Conservation (phyloP, 495 filamentous ascomycete genomes). For the Niebla homalea region DNA sequence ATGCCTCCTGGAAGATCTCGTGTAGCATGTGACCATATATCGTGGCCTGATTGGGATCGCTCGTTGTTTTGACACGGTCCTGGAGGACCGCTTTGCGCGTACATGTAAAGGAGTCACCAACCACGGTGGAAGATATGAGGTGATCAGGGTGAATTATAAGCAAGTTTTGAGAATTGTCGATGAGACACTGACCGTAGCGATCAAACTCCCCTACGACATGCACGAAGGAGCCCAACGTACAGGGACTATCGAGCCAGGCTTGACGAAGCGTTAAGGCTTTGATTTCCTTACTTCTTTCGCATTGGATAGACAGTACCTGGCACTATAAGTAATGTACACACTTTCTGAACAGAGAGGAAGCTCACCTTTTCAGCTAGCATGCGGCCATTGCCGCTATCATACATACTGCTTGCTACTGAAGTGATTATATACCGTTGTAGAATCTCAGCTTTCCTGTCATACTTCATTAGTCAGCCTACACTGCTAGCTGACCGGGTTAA, state of each 20-base stretch:
- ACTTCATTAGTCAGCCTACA: constrained; percentile 25
- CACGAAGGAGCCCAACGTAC: constrained; percentile 57
- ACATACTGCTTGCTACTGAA: constrained; percentile 52
- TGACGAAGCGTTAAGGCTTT: constrained; percentile 67
- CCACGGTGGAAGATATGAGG: constrained; percentile 81
- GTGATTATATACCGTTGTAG: constrained; percentile 76
- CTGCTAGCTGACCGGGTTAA: background rate
- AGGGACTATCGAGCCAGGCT: constrained; percentile 71
- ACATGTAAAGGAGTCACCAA: constrained; percentile 87
- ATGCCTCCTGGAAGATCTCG: constrained; percentile 82
- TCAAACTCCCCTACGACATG: constrained; percentile 77
- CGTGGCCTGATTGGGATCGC: constrained; percentile 59
- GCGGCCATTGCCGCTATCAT: constrained; percentile 46
- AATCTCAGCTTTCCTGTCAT: constrained; percentile 43
- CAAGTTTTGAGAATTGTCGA: constrained; percentile 70
- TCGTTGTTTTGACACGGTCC: constrained; percentile 79
- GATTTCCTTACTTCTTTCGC: constrained; percentile 49
- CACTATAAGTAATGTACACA: constrained; percentile 17
- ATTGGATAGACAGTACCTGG: constrained; percentile 63
- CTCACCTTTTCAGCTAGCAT: constrained; percentile 4
- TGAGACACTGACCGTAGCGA: constrained; percentile 46
- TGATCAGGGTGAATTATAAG: constrained; percentile 92
- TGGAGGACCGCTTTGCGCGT: constrained; percentile 81
- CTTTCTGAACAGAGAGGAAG: background rate
- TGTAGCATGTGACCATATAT: constrained; percentile 88